These are phyloP conservation scores for Globisporangium middletonii DNA, from an alignment of 352 stramenopile genomes.

Conservation along the genomic window DNA sequence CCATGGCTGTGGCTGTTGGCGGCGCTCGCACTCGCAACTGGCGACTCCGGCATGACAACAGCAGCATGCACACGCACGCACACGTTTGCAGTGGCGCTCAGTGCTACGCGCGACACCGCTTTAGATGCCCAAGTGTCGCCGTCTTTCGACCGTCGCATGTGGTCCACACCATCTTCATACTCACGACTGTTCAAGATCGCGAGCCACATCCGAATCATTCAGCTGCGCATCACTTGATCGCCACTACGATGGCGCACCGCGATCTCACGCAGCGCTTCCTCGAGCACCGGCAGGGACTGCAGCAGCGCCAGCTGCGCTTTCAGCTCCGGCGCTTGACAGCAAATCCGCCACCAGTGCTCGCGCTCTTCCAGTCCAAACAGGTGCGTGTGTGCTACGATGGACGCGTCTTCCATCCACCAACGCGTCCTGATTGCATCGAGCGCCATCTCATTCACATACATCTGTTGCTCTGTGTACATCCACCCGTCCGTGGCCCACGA, in stretches of 20 bases:
- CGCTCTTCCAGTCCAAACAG: conserved; percentile 51
- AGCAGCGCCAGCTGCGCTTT: conserved; percentile 54
- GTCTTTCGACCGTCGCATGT: too few species aligned
- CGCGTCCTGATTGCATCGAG: too few species aligned
- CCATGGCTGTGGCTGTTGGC: conserved; percentile 3
- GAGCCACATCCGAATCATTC: background rate
- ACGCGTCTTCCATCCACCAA: too few species aligned
- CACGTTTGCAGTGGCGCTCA: too few species aligned
- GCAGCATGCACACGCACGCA: background rate
- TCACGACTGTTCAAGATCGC: too few species aligned
- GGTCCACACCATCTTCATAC: too few species aligned
- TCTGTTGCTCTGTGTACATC: background rate
- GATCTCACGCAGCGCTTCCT: conserved; percentile 49
- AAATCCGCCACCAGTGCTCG: conserved; percentile 29
- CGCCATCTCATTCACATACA: background rate
- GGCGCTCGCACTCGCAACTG: background rate
- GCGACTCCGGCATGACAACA: background rate
- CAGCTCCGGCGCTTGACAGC: conserved; percentile 42
- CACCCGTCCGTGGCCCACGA: background rate
- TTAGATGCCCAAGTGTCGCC: too few species aligned
- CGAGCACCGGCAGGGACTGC: conserved; percentile 32
- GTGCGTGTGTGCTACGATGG: conserved; percentile 11
- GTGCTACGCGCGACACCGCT: too few species aligned
- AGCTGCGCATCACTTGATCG: background rate
- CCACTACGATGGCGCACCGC: conserved; percentile 45